Conservation (phyloP, 176 grass and related monocot species). For the Puya raimondii region DNA sequence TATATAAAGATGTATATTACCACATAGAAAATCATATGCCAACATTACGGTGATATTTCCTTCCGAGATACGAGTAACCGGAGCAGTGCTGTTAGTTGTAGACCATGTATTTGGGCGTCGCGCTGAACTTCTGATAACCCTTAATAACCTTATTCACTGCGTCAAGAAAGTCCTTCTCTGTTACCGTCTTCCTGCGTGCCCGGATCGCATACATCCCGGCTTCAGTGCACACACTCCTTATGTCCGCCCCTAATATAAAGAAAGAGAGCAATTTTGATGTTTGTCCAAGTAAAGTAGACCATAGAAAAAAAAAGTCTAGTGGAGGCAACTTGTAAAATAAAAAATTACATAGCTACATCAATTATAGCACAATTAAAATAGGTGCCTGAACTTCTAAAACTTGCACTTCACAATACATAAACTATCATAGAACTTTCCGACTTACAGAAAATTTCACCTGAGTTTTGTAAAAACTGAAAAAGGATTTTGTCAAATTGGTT, state of each 20-base stretch:
- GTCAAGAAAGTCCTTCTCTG: constrained; percentile 85
- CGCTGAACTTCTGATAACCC: constrained; percentile 90
- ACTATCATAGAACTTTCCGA: too few species aligned
- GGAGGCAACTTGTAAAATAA: too few species aligned
- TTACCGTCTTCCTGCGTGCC: constrained; percentile 83
- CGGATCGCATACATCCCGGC: constrained; percentile 87
- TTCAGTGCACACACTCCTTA: constrained; percentile 85
- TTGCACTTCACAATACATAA: too few species aligned
- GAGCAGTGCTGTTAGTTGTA: constrained; percentile 41
- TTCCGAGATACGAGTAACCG: neutral
- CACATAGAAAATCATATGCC: neutral
- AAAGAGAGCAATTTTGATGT: neutral
- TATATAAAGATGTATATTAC: neutral
- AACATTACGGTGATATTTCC: neutral
- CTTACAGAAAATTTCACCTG: too few species aligned
- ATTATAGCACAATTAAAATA: too few species aligned
- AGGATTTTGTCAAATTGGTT: too few species aligned
- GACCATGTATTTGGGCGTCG: constrained; percentile 88
- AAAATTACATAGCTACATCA: too few species aligned
- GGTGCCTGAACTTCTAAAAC: too few species aligned
- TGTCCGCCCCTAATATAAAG: constrained; percentile 50
- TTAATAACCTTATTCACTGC: constrained; percentile 91
- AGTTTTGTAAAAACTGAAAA: too few species aligned
- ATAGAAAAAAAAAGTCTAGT: too few species aligned
- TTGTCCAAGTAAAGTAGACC: too few species aligned